Percentiles rank a stretch among this genome's conserved stretches.
These are phyloP conservation scores for Leccinum ochraceum DNA, from an alignment of 768 basidiomycete genomes.

Conservation along the genomic window DNA sequence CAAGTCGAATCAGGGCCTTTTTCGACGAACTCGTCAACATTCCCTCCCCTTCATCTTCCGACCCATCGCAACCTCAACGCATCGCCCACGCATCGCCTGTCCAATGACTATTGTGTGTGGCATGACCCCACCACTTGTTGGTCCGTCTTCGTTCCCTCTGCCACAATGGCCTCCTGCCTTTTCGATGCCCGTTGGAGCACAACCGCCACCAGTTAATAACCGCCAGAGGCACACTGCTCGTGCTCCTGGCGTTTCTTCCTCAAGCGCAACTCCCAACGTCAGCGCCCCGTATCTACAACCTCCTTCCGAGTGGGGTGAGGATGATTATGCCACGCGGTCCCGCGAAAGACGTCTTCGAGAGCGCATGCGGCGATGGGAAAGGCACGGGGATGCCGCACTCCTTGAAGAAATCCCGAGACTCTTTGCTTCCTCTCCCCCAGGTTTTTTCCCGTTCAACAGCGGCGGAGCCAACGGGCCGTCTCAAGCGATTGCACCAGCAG, in stretches of 20 bases:
- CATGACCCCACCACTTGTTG: slow-evolving; percentile 74
- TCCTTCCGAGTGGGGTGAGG: slow-evolving; percentile 61
- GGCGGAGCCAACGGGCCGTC: slow-evolving; percentile 4
- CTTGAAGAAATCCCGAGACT: slow-evolving; percentile 65
- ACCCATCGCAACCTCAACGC: slow-evolving; percentile 24
- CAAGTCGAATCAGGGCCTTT: slow-evolving; percentile 64
- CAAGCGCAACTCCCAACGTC: slow-evolving; percentile 36
- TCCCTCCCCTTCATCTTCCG: slow-evolving; percentile 36
- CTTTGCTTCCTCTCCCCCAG: slow-evolving; percentile 29
- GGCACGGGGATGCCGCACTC: slow-evolving; percentile 52
- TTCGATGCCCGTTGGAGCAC: slow-evolving; percentile 9
- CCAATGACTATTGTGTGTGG: slow-evolving; percentile 88
- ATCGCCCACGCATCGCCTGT: slow-evolving; percentile 63
- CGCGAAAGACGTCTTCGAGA: slow-evolving; percentile 73
- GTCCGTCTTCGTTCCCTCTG: slow-evolving; percentile 34
- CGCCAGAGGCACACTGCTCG: slow-evolving; percentile 22
- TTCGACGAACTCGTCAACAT: slow-evolving; percentile 79
- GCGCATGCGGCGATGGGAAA: slow-evolving; percentile 75
- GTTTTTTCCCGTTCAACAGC: slow-evolving; percentile 7
- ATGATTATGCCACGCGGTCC: slow-evolving; percentile 61
- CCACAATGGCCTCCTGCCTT: slow-evolving; percentile 16
- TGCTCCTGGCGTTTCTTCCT: slow-evolving; percentile 29
- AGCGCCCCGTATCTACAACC: slow-evolving; percentile 2
- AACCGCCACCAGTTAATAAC: slow-evolving; percentile 8
- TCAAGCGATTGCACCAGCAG: slow-evolving; percentile 25